Percentiles rank a stretch among this genome's conserved stretches.
Conservation (phyloP, 768 basidiomycete species). For the Naganishia onofrii region DNA sequence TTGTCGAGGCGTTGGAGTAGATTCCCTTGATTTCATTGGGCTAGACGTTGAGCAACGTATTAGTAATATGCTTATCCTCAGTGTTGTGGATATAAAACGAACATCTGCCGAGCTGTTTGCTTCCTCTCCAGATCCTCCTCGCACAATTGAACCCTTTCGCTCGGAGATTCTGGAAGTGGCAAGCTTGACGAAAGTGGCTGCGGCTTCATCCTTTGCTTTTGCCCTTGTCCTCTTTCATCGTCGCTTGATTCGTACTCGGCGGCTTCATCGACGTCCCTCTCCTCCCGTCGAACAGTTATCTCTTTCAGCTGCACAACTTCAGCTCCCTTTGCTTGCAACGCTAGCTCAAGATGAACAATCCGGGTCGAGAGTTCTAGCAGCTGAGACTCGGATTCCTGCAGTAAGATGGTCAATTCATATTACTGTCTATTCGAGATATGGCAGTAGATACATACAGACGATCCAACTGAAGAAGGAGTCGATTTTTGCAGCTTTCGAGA, state of each 20-base stretch:
- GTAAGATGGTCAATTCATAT: background rate
- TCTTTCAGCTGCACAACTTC: background rate
- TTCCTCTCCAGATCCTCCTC: background rate
- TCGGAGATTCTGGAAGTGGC: background rate
- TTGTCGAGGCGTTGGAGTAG: too few species aligned
- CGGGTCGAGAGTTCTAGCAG: constrained; percentile 63
- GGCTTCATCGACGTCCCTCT: background rate
- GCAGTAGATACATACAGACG: background rate
- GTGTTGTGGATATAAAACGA: background rate
- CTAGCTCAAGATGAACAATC: constrained; percentile 56
- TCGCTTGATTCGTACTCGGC: background rate
- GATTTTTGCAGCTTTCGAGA: constrained; percentile 30
- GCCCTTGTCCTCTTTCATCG: background rate
- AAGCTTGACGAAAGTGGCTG: constrained; percentile 2
- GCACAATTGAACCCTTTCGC: too few species aligned
- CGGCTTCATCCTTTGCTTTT: background rate
- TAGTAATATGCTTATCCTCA: background rate
- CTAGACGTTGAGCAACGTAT: background rate
- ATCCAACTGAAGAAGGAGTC: background rate
- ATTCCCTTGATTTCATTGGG: background rate
- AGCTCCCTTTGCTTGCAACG: background rate
- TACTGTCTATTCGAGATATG: background rate
- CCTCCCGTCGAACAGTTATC: background rate
- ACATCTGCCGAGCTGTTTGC: background rate
- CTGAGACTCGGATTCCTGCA: background rate